Evolutionary conservation across 2,329 filamentous ascomycete genomes (phyloP).

Genomic region (Aspergillus pseudonomiae): DNA sequence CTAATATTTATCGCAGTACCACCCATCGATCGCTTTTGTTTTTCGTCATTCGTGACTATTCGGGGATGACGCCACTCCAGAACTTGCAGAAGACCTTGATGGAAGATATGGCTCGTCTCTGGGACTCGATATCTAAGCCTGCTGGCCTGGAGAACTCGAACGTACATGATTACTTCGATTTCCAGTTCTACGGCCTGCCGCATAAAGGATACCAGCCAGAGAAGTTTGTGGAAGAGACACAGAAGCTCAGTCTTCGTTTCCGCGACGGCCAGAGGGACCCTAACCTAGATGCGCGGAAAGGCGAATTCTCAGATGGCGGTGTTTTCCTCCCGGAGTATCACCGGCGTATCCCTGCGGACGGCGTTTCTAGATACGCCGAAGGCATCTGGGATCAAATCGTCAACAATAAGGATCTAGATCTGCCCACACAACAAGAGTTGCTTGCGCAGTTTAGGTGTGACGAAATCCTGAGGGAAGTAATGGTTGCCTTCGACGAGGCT

Average conservation of each 20-base stretch:
- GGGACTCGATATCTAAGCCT: slow-evolving; percentile 90
- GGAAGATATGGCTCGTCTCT: slow-evolving; percentile 88
- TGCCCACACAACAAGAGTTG: slow-evolving; percentile 95
- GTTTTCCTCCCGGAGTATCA: slow-evolving; percentile 95
- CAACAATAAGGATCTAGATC: slow-evolving; percentile 95
- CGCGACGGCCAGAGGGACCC: slow-evolving; percentile 75
- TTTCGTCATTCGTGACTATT: slow-evolving; percentile 97
- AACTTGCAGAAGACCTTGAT: slow-evolving; percentile 90
- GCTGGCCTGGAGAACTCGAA: slow-evolving; percentile 81
- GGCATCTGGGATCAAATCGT: slow-evolving; percentile 98
- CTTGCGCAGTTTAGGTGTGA: slow-evolving; percentile 97
- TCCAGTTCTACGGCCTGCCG: slow-evolving; percentile 91
- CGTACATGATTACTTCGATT: slow-evolving; percentile 98
- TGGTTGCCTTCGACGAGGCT: slow-evolving; percentile 79
- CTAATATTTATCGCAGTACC: slow-evolving; percentile 57
- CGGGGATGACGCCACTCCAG: slow-evolving; percentile 84
- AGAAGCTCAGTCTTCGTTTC: slow-evolving; percentile 79
- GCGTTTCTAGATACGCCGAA: slow-evolving; percentile 91
- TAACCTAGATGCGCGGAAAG: slow-evolving; percentile 61
- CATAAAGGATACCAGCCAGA: slow-evolving; percentile 97
- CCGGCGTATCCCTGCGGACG: slow-evolving; percentile 91
- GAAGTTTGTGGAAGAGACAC: slow-evolving; percentile 80
- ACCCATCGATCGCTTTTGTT: slow-evolving; percentile 90
- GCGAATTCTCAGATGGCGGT: slow-evolving; percentile 75
- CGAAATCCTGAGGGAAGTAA: slow-evolving; percentile 88